These are phyloP conservation scores for Zygosaccharomyces sapae DNA, from an alignment of 1,139 yeast species.

Conservation along the genomic window DNA sequence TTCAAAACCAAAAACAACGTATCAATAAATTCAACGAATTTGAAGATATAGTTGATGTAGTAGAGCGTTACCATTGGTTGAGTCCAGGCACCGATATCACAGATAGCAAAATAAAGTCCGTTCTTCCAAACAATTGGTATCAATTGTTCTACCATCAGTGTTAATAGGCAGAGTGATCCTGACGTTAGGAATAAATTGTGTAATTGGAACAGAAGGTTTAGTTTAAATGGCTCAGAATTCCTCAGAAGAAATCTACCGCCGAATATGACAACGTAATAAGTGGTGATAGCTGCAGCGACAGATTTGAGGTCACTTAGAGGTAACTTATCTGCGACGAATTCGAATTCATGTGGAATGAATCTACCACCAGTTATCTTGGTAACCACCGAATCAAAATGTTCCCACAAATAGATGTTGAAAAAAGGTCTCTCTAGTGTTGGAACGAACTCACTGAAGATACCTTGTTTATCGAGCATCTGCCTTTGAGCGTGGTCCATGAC, in stretches of 20 bases:
- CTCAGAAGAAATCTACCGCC: conserved; percentile 61
- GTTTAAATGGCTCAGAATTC: conserved; percentile 50
- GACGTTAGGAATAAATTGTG: conserved; percentile 64
- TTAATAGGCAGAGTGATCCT: conserved; percentile 55
- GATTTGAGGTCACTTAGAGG: conserved; percentile 59
- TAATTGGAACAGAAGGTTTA: conserved; percentile 60
- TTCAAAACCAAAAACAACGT: conserved; percentile 74
- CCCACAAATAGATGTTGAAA: conserved; percentile 58
- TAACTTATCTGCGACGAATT: conserved; percentile 51
- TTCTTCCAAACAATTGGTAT: conserved; percentile 59
- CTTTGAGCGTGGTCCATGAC: background rate
- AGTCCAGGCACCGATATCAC: conserved; percentile 64
- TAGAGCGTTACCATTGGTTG: conserved; percentile 63
- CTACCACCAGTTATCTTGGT: conserved; percentile 44
- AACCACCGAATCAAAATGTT: conserved; percentile 49
- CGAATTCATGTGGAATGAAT: conserved; percentile 59
- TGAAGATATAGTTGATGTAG: conserved; percentile 70
- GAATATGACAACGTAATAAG: conserved; percentile 64
- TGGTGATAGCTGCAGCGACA: conserved; percentile 53
- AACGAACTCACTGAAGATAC: conserved; percentile 13
- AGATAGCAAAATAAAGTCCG: conserved; percentile 66
- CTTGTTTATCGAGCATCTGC: conserved; percentile 7
- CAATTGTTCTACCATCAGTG: conserved; percentile 65
- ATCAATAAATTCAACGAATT: conserved; percentile 67
- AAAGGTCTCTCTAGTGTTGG: conserved; percentile 61